Percentiles rank a stretch among this genome's conserved stretches.
Conservation (phyloP, 495 filamentous ascomycete species). For the Evansstolkia leycettana region DNA sequence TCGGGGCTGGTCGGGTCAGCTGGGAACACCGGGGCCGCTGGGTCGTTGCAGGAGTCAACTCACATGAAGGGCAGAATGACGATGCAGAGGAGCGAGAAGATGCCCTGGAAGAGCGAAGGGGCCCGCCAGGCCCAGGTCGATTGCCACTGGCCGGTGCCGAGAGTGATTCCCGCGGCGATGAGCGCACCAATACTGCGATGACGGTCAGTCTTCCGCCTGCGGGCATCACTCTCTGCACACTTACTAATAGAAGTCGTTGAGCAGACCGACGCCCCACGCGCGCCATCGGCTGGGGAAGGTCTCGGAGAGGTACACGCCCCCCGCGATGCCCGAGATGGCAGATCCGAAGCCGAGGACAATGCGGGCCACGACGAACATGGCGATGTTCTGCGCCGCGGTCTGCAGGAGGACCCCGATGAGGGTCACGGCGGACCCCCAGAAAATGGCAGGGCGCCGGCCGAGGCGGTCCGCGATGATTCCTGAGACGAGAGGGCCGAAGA, state of each 20-base stretch:
- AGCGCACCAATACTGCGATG: constrained; percentile 30
- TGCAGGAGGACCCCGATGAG: constrained; percentile 35
- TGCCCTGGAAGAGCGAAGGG: constrained; percentile 40
- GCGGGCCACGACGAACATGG: constrained; percentile 32
- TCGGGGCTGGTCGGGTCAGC: constrained; percentile 28
- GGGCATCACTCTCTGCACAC: constrained; percentile 1
- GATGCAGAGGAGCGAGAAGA: constrained; percentile 41
- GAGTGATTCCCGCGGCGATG: constrained; percentile 38
- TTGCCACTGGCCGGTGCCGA: constrained; percentile 35
- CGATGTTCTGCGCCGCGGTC: constrained; percentile 34
- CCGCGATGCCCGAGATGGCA: constrained; percentile 24
- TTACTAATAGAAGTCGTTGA: constrained; percentile 42
- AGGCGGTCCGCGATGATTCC: constrained; percentile 26
- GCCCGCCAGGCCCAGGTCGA: constrained; percentile 43
- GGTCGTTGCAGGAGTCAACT: constrained; percentile 2
- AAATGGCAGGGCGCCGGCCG: constrained; percentile 32
- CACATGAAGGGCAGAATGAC: constrained; percentile 38
- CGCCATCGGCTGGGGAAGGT: constrained; percentile 29
- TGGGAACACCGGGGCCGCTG: constrained; percentile 35
- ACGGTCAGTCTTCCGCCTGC: not conserved
- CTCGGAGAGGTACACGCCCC: constrained; percentile 29
- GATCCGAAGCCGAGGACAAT: constrained; percentile 32
- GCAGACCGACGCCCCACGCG: constrained; percentile 32
- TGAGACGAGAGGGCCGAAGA: constrained; percentile 23
- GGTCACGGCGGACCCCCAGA: constrained; percentile 29